Base-by-base conservation (phyloP, 306 rosid genomes). In the Hippophae rhamnoides region DNA sequence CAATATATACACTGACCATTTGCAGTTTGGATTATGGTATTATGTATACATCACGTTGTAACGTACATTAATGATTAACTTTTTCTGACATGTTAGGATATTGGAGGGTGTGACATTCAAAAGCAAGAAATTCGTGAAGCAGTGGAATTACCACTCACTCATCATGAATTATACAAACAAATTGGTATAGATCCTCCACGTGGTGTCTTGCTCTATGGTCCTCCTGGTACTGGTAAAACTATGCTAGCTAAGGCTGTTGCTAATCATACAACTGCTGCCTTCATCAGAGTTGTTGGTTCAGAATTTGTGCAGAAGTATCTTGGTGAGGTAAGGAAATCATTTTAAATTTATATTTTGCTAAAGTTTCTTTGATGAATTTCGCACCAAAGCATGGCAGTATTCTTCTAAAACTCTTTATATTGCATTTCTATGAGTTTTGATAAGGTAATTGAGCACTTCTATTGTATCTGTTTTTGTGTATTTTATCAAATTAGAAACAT, bases 201-300 rank as follows among this genome's bases (percentile, higher is more conserved):
- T n/a, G 99, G 99, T 64, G 99, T 93, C 48, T 73, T 93, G 76
- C 94, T 93, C 53, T 93, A 93, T 71, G 99, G 99, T 0, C 99
- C 99, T 31, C 99, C 99, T 54, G 99, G 99, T 42, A 93, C 97
- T 6, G 99, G 99, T 48, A 93, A 93, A 77, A 93, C 99, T 42
- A 93, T 93, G 99, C 85, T 93, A 43, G 99, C 99, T 26, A 93
- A 93, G 83, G 99, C 99, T 70, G 99, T 93, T 80, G 99, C 99
- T 52, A 82, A 93, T 76, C 87, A 79, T 69, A 93, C 99, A n/a
- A 93, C 99, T 47, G 99, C 99, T 0, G 99, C 99, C 72, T 93
- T 93, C 76, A 93, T 93, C 49, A 82, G 99, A 82, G 99, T 93
- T 72, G 99, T 93, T 59, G 99, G 99, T 41, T 93, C 99, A 25